These are phyloP conservation scores for Nitzschia putrida DNA, from an alignment of 108 stramenopile species.

Conservation along the genomic window DNA sequence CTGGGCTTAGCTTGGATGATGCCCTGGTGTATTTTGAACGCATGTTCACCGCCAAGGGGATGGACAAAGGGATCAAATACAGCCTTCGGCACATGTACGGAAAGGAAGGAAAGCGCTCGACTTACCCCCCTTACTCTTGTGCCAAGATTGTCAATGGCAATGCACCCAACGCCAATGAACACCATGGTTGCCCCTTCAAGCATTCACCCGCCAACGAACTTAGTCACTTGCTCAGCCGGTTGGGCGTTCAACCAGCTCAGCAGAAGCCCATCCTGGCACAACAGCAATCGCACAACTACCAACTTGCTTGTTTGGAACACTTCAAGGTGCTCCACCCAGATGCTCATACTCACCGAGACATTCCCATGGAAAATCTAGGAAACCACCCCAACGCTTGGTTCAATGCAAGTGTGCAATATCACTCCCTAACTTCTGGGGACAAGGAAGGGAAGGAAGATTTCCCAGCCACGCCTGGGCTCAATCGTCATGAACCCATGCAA, in stretches of 20 bases:
- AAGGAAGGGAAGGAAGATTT: background rate
- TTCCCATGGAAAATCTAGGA: conserved; percentile 82
- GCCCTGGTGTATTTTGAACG: conserved; percentile 89
- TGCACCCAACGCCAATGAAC: conserved; percentile 75
- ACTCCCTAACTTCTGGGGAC: background rate
- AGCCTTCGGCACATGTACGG: conserved; percentile 97
- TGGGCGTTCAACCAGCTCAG: conserved; percentile 57
- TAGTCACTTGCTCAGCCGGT: conserved; percentile 50
- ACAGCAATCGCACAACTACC: conserved; percentile 80
- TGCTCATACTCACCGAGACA: conserved; percentile 37
- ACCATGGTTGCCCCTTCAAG: conserved; percentile 98
- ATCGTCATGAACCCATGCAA: background rate
- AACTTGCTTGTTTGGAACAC: conserved; percentile 93
- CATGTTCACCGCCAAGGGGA: conserved; percentile 92
- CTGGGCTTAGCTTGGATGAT: conserved; percentile 92
- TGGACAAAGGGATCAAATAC: conserved; percentile 94
- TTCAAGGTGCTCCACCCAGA: conserved; percentile 91
- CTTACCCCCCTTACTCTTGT: conserved; percentile 91
- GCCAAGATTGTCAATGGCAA: conserved; percentile 90
- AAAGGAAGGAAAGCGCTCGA: conserved; percentile 94
- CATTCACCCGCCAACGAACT: conserved; percentile 86
- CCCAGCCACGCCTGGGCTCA: background rate
- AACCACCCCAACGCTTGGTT: conserved; percentile 99
- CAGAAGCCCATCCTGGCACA: conserved; percentile 74
- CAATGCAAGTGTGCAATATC: conserved; percentile 69